Conservation (phyloP, 768 basidiomycete genomes). For the Chalciporus chontae region DNA sequence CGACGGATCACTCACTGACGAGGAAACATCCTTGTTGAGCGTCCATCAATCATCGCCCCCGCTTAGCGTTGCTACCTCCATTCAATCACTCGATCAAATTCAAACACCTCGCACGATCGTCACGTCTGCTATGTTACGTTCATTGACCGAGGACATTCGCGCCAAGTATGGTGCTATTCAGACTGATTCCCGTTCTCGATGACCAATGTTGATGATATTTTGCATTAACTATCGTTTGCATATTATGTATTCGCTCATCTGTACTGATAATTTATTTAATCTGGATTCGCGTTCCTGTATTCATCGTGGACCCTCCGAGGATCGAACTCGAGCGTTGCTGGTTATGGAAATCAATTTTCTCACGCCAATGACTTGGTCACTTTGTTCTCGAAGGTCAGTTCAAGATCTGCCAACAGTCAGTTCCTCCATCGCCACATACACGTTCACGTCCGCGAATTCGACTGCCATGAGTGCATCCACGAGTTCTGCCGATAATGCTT, state of each 20-base stretch:
- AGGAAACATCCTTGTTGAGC: constrained; percentile 24
- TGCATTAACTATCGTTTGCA: not conserved
- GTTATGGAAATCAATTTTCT: constrained; percentile 14
- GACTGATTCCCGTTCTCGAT: constrained; percentile 6
- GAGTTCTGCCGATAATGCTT: not conserved
- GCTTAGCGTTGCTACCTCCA: constrained; percentile 44
- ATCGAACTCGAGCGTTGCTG: constrained; percentile 2
- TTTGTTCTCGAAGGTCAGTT: constrained; percentile 1
- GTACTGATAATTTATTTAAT: not conserved
- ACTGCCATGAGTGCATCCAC: constrained; percentile 21
- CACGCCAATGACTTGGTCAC: not conserved
- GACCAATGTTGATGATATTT: not conserved
- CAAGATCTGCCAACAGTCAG: constrained; percentile 2
- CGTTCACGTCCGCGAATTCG: not conserved
- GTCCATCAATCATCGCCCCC: constrained; percentile 37
- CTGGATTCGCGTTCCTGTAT: not conserved
- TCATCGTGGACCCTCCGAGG: not conserved
- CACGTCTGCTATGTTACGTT: constrained; percentile 63
- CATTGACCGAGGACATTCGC: constrained; percentile 29
- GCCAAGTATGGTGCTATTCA: constrained; percentile 26
- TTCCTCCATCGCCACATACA: not conserved
- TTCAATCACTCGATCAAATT: constrained; percentile 29
- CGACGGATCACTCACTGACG: constrained; percentile 30
- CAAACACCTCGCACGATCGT: constrained; percentile 35
- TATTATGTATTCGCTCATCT: constrained; percentile 5